Base-by-base conservation (phyloP, 2,329 filamentous ascomycete species). In the Periconia sp. region DNA sequence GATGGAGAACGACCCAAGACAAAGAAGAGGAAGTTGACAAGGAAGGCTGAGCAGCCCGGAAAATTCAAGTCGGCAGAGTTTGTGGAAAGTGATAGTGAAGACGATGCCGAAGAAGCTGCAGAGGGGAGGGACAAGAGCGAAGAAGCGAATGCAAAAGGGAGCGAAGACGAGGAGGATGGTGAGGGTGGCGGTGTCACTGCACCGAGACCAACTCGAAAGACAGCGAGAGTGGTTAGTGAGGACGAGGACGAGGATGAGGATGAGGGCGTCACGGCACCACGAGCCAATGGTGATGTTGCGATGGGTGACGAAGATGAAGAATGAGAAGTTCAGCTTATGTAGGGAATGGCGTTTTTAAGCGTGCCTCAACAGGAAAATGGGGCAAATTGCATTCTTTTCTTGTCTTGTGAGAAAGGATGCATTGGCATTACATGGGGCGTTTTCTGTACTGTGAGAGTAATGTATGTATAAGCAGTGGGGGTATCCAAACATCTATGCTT, bases 1-100 rank as follows among this genome's bases (percentile, higher is more conserved):
- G 88, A 88, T 73, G 85, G 84, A 54, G 79, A 82, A 53, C 82
- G 82, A 19, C 86, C 76, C 18, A 74, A 75, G 50, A 83, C 82
- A 75, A 87, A 87, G 76, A 82, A 82, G 68, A 79, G 84, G 70
- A 82, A 82, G 65, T 65, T 87, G 49, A 83, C 85, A 62, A 75
- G 82, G 54, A 83, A 83, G 66, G 61, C 71, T 61, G 66, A 71
- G 50, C 63, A 65, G 0, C 45, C 69, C 63, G 75, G 73, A 71
- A 95, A 96, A 75, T 96, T 85, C 81, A 96, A 96, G 82, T 92
- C 89, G 47, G 86, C 84, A 1, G 92, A 96, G 74, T 85, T 92
- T 27, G 88, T 91, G 43, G 89, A 93, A 58, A 91, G 87, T 56
- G 87, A 90, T n/a, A 65, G 61, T 49, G 68, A 72, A 19, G 64